Base-by-base conservation (phyloP, 768 basidiomycete species). In the Rhodotorula taiwanensis region DNA sequence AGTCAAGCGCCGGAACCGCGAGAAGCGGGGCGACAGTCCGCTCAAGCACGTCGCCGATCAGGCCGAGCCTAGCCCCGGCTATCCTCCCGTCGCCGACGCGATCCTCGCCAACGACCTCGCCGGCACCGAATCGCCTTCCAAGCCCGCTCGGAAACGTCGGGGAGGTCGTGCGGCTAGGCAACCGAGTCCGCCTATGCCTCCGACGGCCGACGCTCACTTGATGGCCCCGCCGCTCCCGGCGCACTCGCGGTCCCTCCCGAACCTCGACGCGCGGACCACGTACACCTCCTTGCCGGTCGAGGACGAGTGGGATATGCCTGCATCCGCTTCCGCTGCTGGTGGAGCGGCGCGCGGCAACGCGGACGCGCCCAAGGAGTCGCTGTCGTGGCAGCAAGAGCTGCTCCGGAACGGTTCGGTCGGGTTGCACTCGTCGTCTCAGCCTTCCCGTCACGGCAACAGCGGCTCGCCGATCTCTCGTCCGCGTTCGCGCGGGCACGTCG, bases 331-430 rank as follows among this genome's bases (percentile, higher is more conserved):
- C 28, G 16, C 15, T 16, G 9, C 36, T 39, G 36, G n/a, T n/a
- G n/a, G n/a, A n/a, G n/a, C 36, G 36, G 16, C 10, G 36, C 36
- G 16, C 36, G 9, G 10, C 2, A 41, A 27, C 25, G 20, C 27
- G 15, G 59, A 28, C 52, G 28, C 36, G 44, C 45, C 54, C 4
- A 66, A 66, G 47, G 55, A 66, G 59, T 57, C 34, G 52, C 41
- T 66, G 4, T 60, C 59, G 7, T 66, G 64, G 64, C 64, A 66
- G 55, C 64, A 66, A 47, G 64, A 66, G 52, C 41, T 66, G 30
- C 59, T 66, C 45, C 34, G 50, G 23, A 53, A 21, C 16, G 45
- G 41, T n/a, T 31, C 39, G 25, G 13, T 20, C 31, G n/a, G n/a
- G 21, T 5, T 14, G 15, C 28, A 5, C 23, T 10, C 15, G 31